Evolutionary conservation across 2,329 filamentous ascomycete species (phyloP), one percentile per base, ranked within the genome.

Genomic region (Trichoderma atrobrunneum): DNA sequence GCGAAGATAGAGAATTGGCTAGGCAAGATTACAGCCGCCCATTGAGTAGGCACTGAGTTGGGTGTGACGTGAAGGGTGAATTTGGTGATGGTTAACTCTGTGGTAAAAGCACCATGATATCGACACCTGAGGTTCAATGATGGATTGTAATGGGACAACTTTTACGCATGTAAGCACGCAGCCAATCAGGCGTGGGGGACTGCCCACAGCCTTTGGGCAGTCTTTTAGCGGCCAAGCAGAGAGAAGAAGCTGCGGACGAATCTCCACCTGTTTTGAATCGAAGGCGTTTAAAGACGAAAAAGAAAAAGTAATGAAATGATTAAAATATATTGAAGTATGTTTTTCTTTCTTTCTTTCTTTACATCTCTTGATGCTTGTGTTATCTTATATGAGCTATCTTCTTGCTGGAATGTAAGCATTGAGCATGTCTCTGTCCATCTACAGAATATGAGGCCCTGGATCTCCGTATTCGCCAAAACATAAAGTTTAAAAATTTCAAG

Each of bases 171-270:
- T 34, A 28, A 61, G 7, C 24, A 26, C 28, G 5, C n/a, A 66
- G 26, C 70, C 70, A 72, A 72, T 72, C 56, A 60, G 56, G 16
- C 26, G 56, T 32, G 39, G 30, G 16, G n/a, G 18, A 32, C 14
- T 64, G 12, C 57, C 48, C 48, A 68, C 43, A 51, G 5, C 57
- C 65, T 30, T 43, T 14, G 4, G 54, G 28, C 56, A n/a, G 18
- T 43, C 8, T 21, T 43, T 48, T 59, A 68, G 65, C 54, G 65
- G 36, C n/a, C 18, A 16, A n/a, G 24, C 30, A 34, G 30, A 66
- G 48, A n/a, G 32, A 64, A 21, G 18, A 32, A 32, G 56, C 56
- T 59, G 56, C 18, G 34, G 6, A n/a, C 7, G 11, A 24, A 16
- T 4, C 21, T 8, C 51, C 54, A 57, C 48, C n/a, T 51, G 4